phyloP scores from a whole-genome alignment of 495 filamentous ascomycete species.

The Lophiotrema nucula region DNA sequence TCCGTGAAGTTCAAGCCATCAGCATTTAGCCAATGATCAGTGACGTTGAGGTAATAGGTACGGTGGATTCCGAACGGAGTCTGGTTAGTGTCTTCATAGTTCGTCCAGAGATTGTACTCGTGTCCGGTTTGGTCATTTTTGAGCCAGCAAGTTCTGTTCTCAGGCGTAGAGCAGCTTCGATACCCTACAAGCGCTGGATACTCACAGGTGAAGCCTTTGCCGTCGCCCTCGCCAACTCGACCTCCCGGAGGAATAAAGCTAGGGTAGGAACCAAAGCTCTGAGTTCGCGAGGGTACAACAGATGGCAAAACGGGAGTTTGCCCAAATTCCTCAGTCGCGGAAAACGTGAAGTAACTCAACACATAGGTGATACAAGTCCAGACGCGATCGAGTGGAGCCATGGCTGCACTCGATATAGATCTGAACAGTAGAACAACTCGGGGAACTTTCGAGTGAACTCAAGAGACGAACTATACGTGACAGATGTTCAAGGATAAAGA shows the following conservation, averaged over 20 bases:
- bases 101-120: slow-evolving; percentile 33
- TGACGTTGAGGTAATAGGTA: slow-evolving; percentile 33
- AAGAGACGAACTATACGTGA: no score
- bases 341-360: not conserved
- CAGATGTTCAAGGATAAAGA: no score
- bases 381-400: not conserved
- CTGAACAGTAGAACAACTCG: no score
- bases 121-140: not conserved
- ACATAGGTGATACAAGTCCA: slow-evolving; percentile 1
- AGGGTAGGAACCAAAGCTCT: not conserved
- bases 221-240: not conserved
- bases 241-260: slow-evolving; percentile 16
- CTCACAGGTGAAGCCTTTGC: slow-evolving; percentile 6
- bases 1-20: slow-evolving; percentile 32
- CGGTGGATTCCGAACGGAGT: slow-evolving; percentile 34
- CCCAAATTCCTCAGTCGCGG: not conserved
- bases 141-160: slow-evolving; percentile 16
- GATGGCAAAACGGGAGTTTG: not conserved
- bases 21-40: slow-evolving; percentile 31
- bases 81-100: slow-evolving; percentile 25
- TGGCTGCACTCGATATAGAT: no score
- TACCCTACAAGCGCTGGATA: not conserved
- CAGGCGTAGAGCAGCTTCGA: not conserved
- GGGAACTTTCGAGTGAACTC: no score
- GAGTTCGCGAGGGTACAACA: not conserved